A percentile compares a stretch with the other conserved stretches of the same genome.
Conservation (phyloP, 257 asterid genomes). For the Thymus mandschuricus region DNA sequence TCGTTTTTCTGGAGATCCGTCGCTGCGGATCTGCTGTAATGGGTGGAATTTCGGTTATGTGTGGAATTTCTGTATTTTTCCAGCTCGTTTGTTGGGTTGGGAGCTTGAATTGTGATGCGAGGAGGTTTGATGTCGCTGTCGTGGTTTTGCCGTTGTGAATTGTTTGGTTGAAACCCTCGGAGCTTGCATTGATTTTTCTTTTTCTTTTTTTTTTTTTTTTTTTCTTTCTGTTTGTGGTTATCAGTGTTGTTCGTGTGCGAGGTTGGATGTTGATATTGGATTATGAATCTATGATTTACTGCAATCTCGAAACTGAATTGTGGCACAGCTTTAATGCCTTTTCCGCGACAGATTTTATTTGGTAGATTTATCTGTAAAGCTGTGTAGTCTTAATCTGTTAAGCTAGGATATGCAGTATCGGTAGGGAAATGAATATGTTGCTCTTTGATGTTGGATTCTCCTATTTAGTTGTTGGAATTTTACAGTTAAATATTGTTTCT, state of each 20-base stretch:
- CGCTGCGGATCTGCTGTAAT: slow-evolving; percentile 35
- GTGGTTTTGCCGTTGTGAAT: slow-evolving; percentile 23
- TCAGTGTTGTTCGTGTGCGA: slow-evolving; percentile 14
- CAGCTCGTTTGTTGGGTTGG: slow-evolving; percentile 35
- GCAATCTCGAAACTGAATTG: slow-evolving; percentile 15
- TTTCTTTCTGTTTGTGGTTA: slow-evolving; percentile 21
- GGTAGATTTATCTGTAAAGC: neutral
- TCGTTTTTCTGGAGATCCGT: slow-evolving; percentile 42
- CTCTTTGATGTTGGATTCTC: neutral
- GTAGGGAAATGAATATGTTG: neutral
- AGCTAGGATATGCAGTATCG: slow-evolving; percentile 13
- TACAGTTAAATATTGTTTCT: slow-evolving; percentile 2
- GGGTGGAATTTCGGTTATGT: slow-evolving; percentile 17
- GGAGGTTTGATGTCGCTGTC: slow-evolving; percentile 27
- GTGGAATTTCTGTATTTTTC: slow-evolving; percentile 14
- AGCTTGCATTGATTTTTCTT: slow-evolving; percentile 26
- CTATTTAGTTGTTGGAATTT: slow-evolving; percentile 7
- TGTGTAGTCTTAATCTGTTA: slow-evolving; percentile 6
- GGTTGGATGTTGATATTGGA: slow-evolving; percentile 27
- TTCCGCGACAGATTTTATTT: slow-evolving; percentile 16
- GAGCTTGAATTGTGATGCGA: slow-evolving; percentile 26
- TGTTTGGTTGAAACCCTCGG: slow-evolving; percentile 26
- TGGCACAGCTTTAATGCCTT: neutral
- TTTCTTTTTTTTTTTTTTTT: no score
- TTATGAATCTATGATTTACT: slow-evolving; percentile 22